Percentiles rank a stretch among this genome's conserved stretches.
Evolutionary conservation across 129 eudicot species (phyloP).

Genomic region (Centaurea solstitialis): DNA sequence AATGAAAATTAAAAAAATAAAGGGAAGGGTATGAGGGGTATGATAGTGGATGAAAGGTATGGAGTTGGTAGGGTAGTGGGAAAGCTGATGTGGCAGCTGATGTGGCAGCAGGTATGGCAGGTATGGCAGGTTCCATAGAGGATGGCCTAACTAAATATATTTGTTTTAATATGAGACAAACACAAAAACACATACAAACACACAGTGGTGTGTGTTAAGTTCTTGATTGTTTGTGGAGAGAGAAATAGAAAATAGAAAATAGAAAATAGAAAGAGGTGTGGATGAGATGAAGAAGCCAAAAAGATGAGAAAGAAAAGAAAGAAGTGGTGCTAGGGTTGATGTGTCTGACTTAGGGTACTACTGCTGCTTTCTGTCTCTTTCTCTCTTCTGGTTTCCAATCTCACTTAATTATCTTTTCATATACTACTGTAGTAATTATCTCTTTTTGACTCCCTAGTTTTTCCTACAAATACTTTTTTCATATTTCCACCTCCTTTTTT

Average conservation of each 20-base stretch:
- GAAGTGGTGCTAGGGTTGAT: slow-evolving; percentile 33
- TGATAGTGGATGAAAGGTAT: too few species aligned
- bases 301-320: neutral
- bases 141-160: too few species aligned
- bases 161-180: slow-evolving; percentile 5
- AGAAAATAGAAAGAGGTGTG: slow-evolving; percentile 30
- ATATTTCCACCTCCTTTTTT: slow-evolving; percentile 5
- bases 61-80: too few species aligned
- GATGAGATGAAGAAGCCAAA: slow-evolving; percentile 44
- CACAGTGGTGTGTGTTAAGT: slow-evolving; percentile 28
- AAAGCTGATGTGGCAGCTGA: too few species aligned
- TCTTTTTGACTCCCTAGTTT: slow-evolving; percentile 25
- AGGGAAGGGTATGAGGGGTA: too few species aligned
- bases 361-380: slow-evolving; percentile 66
- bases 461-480: slow-evolving; percentile 26
- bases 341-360: slow-evolving; percentile 32
- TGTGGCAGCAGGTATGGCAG: too few species aligned
- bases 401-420: neutral
- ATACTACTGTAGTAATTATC: slow-evolving; percentile 30
- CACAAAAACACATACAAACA: slow-evolving; percentile 39
- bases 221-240: slow-evolving; percentile 14
- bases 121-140: too few species aligned
- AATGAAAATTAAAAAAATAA: too few species aligned
- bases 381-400: slow-evolving; percentile 59
- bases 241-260: neutral